These are phyloP conservation scores for Elymus sibiricus DNA, from an alignment of 176 grass and related monocot species.

Conservation along the genomic window DNA sequence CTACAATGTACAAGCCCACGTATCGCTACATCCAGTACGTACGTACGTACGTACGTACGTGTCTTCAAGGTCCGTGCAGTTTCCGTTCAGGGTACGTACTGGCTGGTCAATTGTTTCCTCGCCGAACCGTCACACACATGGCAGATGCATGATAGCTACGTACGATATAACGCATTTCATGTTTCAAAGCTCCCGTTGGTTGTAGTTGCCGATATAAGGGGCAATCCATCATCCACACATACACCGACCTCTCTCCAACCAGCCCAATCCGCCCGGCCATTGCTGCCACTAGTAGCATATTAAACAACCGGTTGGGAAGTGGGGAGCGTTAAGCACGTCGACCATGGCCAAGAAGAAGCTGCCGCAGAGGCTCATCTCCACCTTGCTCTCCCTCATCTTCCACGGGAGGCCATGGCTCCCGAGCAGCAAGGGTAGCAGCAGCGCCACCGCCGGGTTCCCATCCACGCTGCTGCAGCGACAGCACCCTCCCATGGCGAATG, in stretches of 20 bases:
- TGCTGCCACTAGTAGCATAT: not conserved
- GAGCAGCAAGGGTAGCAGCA: not conserved
- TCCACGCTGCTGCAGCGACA: not conserved
- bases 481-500: not conserved
- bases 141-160: not conserved
- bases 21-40: not conserved
- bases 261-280: not conserved
- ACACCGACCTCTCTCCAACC: conserved; percentile 10
- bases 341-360: conserved; percentile 39
- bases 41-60: not conserved
- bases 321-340: not conserved
- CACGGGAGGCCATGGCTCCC: not conserved
- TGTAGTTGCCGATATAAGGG: not conserved
- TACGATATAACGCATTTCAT: not conserved
- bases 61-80: not conserved
- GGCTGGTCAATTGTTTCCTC: not conserved
- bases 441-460: not conserved
- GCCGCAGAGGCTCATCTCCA: conserved; percentile 13
- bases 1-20: not conserved
- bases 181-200: not conserved
- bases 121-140: not conserved
- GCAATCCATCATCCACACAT: conserved; percentile 14
- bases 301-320: not conserved
- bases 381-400: conserved; percentile 29
- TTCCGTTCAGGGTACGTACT: not conserved